Conservation (phyloP, 1,284 basidiomycete species). For the Schizopora paradoxa region DNA sequence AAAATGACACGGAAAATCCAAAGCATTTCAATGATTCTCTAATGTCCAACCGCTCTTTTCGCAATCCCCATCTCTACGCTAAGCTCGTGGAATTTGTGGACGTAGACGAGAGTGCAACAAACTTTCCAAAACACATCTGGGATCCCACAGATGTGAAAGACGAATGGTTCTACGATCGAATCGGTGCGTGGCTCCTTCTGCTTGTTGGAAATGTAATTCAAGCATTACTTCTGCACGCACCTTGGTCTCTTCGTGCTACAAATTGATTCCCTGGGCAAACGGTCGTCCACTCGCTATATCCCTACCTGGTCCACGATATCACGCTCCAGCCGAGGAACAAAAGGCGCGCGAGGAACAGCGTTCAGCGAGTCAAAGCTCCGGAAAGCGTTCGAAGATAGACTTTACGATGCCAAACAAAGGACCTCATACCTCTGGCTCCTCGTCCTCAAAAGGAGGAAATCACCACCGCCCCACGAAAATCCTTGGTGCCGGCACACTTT, state of each 20-base stretch:
- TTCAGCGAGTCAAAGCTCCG: constrained; percentile 40
- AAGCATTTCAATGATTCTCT: constrained; percentile 94
- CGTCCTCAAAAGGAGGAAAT: neutral
- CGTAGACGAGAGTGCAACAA: constrained; percentile 79
- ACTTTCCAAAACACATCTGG: constrained; percentile 72
- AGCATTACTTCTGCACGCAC: neutral
- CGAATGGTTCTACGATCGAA: constrained; percentile 65
- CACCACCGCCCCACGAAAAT: neutral
- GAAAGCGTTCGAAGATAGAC: constrained; percentile 53
- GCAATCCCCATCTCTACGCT: constrained; percentile 91
- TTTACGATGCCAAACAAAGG: constrained; percentile 32
- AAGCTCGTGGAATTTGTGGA: constrained; percentile 90
- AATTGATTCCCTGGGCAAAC: neutral
- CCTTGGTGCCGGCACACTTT: neutral
- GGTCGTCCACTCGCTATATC: neutral
- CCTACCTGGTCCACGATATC: neutral
- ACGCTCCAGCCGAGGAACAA: constrained; percentile 39
- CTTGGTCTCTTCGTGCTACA: neutral
- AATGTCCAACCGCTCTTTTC: constrained; percentile 84
- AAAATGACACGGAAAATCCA: constrained; percentile 53
- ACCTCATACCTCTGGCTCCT: neutral
- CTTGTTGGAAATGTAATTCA: neutral
- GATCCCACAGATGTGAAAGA: constrained; percentile 53
- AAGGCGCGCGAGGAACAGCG: constrained; percentile 55
- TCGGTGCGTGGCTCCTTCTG: constrained; percentile 44